Percentiles rank a stretch among this genome's conserved stretches.
These are phyloP conservation scores for Powellomyces hirtus DNA, from an alignment of 192 early-diverging fungal genomes.

Conservation along the genomic window DNA sequence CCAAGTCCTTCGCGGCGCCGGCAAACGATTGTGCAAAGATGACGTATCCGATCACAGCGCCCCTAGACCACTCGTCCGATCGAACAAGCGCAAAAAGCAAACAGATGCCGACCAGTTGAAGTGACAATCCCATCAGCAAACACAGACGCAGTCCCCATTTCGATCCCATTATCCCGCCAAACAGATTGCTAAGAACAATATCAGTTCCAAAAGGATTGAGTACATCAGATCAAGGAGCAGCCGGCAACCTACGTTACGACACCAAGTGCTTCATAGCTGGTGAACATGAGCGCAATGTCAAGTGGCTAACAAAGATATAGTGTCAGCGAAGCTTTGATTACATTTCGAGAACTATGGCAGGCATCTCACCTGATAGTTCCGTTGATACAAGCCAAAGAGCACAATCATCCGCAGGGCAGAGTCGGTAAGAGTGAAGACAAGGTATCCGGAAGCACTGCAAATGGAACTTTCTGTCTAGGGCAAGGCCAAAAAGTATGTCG, in stretches of 20 bases:
- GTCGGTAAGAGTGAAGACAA: slow-evolving; percentile 47
- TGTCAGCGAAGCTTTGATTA: too few species aligned
- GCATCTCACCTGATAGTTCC: slow-evolving; percentile 22
- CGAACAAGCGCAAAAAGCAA: slow-evolving; percentile 32
- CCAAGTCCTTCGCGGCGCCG: slow-evolving; percentile 49
- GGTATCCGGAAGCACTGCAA: slow-evolving; percentile 34
- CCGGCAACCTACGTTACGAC: too few species aligned
- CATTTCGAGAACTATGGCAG: too few species aligned
- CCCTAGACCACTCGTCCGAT: slow-evolving; percentile 23
- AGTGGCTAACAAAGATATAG: too few species aligned
- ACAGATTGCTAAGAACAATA: slow-evolving; percentile 34
- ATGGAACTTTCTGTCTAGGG: background rate
- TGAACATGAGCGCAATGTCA: slow-evolving; percentile 46
- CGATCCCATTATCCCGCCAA: slow-evolving; percentile 45
- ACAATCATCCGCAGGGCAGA: slow-evolving; percentile 48
- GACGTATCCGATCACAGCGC: slow-evolving; percentile 37
- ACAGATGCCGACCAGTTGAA: slow-evolving; percentile 43
- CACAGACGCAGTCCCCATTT: slow-evolving; percentile 35
- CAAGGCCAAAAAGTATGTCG: background rate
- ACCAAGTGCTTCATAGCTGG: slow-evolving; percentile 43
- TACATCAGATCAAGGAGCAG: too few species aligned
- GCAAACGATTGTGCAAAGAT: slow-evolving; percentile 38
- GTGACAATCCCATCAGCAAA: slow-evolving; percentile 31
- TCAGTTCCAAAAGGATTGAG: too few species aligned
- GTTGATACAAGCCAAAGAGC: slow-evolving; percentile 36